Percentiles rank a stretch among this genome's conserved stretches.
Evolutionary conservation across 192 early-diverging fungal species (phyloP).

Genomic region (Linnemannia hyalina): DNA sequence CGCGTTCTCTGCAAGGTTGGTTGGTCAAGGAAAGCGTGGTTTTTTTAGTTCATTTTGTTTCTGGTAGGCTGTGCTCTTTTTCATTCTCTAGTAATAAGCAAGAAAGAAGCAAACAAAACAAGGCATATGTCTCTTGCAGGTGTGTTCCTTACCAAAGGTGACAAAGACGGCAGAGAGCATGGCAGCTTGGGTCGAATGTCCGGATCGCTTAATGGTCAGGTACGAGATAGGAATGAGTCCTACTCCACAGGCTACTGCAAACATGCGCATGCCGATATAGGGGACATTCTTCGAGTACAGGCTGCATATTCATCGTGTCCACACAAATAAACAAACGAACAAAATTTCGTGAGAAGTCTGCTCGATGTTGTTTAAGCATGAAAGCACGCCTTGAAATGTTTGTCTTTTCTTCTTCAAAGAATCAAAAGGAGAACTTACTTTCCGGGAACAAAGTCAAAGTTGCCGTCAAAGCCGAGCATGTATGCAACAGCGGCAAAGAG

Average conservation of each 20-base stretch:
- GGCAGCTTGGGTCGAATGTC: slow-evolving; percentile 81
- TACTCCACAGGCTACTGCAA: slow-evolving; percentile 83
- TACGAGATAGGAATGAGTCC: slow-evolving; percentile 87
- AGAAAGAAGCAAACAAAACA: neutral
- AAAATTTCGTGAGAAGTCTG: neutral
- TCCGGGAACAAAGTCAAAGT: slow-evolving; percentile 90
- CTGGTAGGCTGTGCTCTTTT: neutral
- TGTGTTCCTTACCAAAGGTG: slow-evolving; percentile 75
- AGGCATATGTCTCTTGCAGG: no score
- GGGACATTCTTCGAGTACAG: slow-evolving; percentile 88
- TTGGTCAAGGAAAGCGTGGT: no score
- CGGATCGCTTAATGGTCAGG: slow-evolving; percentile 83
- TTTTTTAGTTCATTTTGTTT: neutral
- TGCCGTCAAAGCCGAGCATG: slow-evolving; percentile 82
- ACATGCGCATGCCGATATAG: slow-evolving; percentile 86
- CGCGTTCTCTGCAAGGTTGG: slow-evolving; percentile 77
- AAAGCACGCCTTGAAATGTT: neutral
- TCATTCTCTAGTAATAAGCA: neutral
- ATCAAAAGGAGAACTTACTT: slow-evolving; percentile 56
- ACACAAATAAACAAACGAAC: neutral
- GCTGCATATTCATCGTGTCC: neutral
- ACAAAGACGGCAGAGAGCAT: slow-evolving; percentile 84
- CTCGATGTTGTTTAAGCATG: neutral
- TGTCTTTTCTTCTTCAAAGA: no score
- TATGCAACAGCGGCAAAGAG: slow-evolving; percentile 76